Evolutionary conservation across 495 filamentous ascomycete species (phyloP).

Genomic region (Tuber borchii): DNA sequence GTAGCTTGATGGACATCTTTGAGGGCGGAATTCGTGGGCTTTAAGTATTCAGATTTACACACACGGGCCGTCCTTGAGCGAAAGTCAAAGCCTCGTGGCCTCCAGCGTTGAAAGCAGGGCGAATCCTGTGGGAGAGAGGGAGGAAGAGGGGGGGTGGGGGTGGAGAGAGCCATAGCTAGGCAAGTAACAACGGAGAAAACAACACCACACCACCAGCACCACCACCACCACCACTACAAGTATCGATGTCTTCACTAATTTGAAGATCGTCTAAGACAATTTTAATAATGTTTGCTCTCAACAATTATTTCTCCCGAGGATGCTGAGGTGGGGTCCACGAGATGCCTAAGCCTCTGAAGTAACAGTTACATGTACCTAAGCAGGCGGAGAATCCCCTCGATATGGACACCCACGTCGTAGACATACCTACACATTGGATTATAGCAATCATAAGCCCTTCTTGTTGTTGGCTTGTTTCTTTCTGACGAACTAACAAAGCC

Average conservation of each 20-base stretch:
- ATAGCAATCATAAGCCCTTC: background rate
- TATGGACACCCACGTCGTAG: background rate
- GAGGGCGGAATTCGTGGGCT: conserved; percentile 21
- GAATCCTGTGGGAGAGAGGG: conserved; percentile 10
- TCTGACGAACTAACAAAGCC: background rate
- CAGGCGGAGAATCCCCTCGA: background rate
- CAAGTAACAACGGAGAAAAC: conserved; percentile 11
- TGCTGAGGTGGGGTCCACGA: background rate
- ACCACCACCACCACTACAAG: conserved; percentile 10
- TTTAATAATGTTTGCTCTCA: conserved; percentile 27
- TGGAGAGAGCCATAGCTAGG: conserved; percentile 14
- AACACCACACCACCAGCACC: conserved; percentile 1
- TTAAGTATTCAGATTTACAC: conserved; percentile 24
- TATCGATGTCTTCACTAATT: conserved; percentile 12
- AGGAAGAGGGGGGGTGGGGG: conserved; percentile 6
- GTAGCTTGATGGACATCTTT: conserved; percentile 14
- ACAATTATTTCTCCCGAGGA: conserved; percentile 1
- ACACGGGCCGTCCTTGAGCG: conserved; percentile 31
- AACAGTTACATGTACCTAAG: background rate
- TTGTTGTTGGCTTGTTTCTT: background rate
- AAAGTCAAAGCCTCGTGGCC: conserved; percentile 27
- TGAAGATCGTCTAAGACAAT: conserved; percentile 11
- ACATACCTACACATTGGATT: background rate
- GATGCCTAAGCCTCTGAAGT: background rate
- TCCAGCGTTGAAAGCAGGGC: conserved; percentile 17